Conservation (phyloP, 495 filamentous ascomycete genomes). For the Aspergillus mulundensis region DNA sequence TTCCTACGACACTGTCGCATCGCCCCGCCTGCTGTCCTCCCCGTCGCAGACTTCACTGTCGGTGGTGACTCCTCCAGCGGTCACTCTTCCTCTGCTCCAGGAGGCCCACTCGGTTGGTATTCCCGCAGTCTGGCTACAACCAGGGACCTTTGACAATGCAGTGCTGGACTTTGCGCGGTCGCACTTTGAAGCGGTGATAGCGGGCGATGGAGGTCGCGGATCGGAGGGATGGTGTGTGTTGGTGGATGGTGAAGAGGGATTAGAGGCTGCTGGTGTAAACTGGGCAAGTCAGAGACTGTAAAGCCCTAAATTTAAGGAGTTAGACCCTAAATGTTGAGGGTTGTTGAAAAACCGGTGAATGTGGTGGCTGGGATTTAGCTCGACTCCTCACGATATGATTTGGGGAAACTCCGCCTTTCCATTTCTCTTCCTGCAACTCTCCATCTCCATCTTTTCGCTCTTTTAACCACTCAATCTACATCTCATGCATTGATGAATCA, state of each 20-base stretch:
- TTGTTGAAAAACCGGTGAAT: not conserved
- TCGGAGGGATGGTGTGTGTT: constrained; percentile 88
- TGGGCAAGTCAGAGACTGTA: constrained; percentile 43
- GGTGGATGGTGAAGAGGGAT: constrained; percentile 75
- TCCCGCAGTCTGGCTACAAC: constrained; percentile 84
- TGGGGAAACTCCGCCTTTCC: constrained; percentile 5
- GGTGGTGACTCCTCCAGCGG: constrained; percentile 78
- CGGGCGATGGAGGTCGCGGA: constrained; percentile 60
- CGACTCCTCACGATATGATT: constrained; percentile 6
- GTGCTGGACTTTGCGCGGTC: constrained; percentile 62
- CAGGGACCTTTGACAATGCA: constrained; percentile 75
- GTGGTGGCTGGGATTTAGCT: constrained; percentile 7
- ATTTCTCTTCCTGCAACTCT: constrained; percentile 2
- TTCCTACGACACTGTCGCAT: constrained; percentile 58
- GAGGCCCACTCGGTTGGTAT: constrained; percentile 79
- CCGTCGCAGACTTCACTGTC: constrained; percentile 70
- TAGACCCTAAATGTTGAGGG: not conserved
- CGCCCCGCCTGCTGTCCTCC: constrained; percentile 56
- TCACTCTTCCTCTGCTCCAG: constrained; percentile 65
- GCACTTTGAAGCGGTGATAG: constrained; percentile 68
- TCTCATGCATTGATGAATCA: constrained; percentile 9
- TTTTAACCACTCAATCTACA: constrained; percentile 1
- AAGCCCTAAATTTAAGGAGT: not conserved
- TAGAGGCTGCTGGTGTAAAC: constrained; percentile 56
- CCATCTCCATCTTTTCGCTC: not conserved